Conservation (phyloP, 2,329 filamentous ascomycete genomes). For the Beauveria rudraprayagi region DNA sequence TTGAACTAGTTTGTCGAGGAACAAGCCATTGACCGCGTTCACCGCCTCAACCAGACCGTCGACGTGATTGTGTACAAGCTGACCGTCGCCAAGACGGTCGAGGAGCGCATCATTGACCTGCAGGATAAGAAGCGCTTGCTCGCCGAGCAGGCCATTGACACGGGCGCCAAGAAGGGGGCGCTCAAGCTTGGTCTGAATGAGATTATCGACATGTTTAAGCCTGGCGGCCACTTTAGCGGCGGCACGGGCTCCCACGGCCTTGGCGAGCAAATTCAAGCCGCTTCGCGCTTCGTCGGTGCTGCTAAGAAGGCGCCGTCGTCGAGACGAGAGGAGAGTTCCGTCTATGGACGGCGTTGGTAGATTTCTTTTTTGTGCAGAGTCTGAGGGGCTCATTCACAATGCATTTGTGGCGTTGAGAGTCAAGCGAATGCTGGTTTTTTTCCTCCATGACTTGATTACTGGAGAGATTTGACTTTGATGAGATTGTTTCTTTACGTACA, state of each 20-base stretch:
- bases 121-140: conserved; percentile 90
- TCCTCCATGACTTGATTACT: background rate
- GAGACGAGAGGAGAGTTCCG: conserved; percentile 27
- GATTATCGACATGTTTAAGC: conserved; percentile 82
- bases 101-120: conserved; percentile 88
- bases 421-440: background rate
- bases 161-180: conserved; percentile 60
- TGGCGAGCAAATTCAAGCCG: conserved; percentile 16
- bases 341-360: conserved; percentile 37
- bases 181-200: conserved; percentile 88
- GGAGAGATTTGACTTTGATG: background rate
- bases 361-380: background rate
- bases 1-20: conserved; percentile 77
- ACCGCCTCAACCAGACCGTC: conserved; percentile 92
- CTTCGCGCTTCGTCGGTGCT: conserved; percentile 17
- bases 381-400: background rate
- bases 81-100: conserved; percentile 77
- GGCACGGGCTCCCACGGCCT: conserved; percentile 20
- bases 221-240: conserved; percentile 43
- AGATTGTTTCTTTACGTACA: background rate
- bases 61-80: conserved; percentile 95
- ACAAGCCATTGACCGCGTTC: conserved; percentile 95
- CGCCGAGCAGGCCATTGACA: conserved; percentile 86
- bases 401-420: background rate
- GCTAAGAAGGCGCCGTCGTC: conserved; percentile 18